Conservation (phyloP, 2,329 filamentous ascomycete species). For the Cladophialophora psammophila region DNA sequence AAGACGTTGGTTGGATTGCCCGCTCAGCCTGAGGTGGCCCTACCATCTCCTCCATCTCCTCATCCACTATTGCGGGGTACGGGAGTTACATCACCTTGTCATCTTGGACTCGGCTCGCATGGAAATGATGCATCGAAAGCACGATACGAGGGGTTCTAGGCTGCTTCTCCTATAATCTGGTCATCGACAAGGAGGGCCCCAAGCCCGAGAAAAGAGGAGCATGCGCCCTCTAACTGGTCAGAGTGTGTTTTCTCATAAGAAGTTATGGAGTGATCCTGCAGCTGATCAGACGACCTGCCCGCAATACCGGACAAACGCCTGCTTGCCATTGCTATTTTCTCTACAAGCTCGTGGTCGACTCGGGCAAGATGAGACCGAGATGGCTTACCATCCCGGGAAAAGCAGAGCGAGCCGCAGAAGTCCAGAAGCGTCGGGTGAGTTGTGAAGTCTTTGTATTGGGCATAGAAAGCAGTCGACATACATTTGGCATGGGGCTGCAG, state of each 20-base stretch:
- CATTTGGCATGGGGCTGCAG: slow-evolving; percentile 27
- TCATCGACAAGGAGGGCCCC: slow-evolving; percentile 9
- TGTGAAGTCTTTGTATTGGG: slow-evolving; percentile 32
- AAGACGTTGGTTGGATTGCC: background rate
- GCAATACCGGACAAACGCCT: slow-evolving; percentile 20
- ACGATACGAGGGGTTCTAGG: slow-evolving; percentile 14
- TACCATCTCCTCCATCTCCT: slow-evolving; percentile 10
- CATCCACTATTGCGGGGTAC: slow-evolving; percentile 23
- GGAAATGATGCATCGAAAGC: slow-evolving; percentile 7
- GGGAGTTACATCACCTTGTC: slow-evolving; percentile 23
- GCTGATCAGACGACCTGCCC: slow-evolving; percentile 14
- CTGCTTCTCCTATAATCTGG: slow-evolving; percentile 10
- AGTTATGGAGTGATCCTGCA: slow-evolving; percentile 10
- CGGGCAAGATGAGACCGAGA: slow-evolving; percentile 15
- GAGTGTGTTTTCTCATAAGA: background rate
- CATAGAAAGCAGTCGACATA: slow-evolving; percentile 35
- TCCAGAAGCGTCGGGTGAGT: slow-evolving; percentile 10
- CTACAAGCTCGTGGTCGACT: slow-evolving; percentile 14
- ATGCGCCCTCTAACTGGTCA: slow-evolving; percentile 6
- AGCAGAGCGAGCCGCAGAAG: slow-evolving; percentile 27
- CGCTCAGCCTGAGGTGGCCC: slow-evolving; percentile 4
- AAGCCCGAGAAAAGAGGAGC: slow-evolving; percentile 6
- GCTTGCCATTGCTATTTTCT: slow-evolving; percentile 9
- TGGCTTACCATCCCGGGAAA: slow-evolving; percentile 23
- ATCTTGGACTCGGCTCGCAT: slow-evolving; percentile 9